Conservation (phyloP, 148 eudicot species). For the Talinum fruticosum region DNA sequence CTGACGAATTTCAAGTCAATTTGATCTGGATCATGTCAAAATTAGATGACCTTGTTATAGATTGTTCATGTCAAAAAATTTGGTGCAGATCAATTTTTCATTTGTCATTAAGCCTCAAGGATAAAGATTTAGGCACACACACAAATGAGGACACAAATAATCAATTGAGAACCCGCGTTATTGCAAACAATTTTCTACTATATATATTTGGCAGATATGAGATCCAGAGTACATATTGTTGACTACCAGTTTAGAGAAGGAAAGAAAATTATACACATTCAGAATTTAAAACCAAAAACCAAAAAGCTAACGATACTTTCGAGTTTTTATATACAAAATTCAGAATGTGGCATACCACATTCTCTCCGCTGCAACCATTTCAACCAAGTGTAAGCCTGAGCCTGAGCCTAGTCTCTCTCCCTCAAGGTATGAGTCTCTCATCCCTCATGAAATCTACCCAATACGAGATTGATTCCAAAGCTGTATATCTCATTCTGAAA, state of each 20-base stretch:
- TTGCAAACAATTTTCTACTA: neutral
- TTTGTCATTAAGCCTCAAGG: neutral
- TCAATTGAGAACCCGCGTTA: neutral
- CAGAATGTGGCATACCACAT: constrained; percentile 9
- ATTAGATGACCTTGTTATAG: neutral
- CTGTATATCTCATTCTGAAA: constrained; percentile 41
- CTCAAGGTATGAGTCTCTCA: constrained; percentile 64
- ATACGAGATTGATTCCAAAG: constrained; percentile 60
- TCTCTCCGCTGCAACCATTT: neutral
- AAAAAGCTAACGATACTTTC: constrained; percentile 6
- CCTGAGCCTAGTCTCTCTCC: constrained; percentile 4
- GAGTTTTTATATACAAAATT: constrained; percentile 14
- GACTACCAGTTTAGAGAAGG: constrained; percentile 4
- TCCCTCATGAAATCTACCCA: constrained; percentile 79
- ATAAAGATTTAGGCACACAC: neutral
- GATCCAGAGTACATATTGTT: neutral
- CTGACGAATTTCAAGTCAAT: neutral
- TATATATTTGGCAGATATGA: constrained; percentile 10
- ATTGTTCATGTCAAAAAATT: neutral
- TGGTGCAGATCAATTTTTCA: neutral
- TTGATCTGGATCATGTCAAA: neutral
- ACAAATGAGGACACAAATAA: neutral
- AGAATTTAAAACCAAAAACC: neutral
- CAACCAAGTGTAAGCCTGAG: neutral
- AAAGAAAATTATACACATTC: constrained; percentile 4